Percentiles rank a stretch among this genome's conserved stretches.
These are phyloP conservation scores for Exobasidium rhododendri DNA, from an alignment of 1,284 basidiomycete species.

Conservation along the genomic window DNA sequence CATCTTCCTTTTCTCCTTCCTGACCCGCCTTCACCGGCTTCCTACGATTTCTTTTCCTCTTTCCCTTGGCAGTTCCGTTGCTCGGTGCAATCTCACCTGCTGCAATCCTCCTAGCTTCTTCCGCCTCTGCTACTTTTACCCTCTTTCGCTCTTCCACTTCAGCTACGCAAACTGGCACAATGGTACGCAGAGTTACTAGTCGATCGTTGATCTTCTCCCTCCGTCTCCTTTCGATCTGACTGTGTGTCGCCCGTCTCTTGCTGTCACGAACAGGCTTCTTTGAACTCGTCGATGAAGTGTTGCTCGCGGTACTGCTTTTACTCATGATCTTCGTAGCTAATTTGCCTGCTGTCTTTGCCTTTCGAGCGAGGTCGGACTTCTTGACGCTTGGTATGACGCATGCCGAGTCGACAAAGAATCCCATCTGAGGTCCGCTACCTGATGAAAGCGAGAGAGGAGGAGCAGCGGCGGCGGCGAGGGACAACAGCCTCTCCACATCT, in stretches of 20 bases:
- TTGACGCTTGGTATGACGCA: constrained; percentile 65
- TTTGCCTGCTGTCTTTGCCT: not conserved
- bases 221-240: constrained; percentile 24
- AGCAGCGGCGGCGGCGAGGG: too few relatives aligned
- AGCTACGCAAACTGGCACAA: constrained; percentile 25
- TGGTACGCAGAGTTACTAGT: constrained; percentile 22
- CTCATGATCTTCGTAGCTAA: not conserved
- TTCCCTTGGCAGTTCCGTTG: constrained; percentile 30
- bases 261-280: constrained; percentile 35
- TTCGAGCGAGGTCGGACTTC: constrained; percentile 19
- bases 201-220: constrained; percentile 29
- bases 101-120: constrained; percentile 20
- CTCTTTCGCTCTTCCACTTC: constrained; percentile 37
- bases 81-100: constrained; percentile 16
- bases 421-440: not conserved
- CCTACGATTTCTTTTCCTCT: constrained; percentile 40
- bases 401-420: constrained; percentile 63
- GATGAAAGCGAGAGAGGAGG: not conserved
- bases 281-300: not conserved
- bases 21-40: constrained; percentile 22
- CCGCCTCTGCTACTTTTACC: constrained; percentile 34
- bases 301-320: not conserved
- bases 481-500: not conserved
- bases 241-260: constrained; percentile 38
- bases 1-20: constrained; percentile 35